phyloP scores from a whole-genome alignment of 495 filamentous ascomycete species.

The Xanthoparmelia taractica region DNA sequence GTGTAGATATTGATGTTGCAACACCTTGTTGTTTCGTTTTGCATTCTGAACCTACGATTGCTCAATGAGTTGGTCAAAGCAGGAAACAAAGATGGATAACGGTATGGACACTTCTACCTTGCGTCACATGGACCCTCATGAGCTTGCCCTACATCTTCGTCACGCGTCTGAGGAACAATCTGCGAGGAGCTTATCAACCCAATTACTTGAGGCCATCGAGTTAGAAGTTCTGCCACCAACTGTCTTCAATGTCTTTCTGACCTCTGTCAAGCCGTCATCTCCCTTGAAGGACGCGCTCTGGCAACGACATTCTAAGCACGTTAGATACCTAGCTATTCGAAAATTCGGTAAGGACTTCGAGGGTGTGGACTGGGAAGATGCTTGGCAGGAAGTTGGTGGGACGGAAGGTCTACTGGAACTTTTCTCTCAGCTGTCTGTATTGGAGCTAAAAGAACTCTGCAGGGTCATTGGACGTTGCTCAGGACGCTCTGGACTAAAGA shows the following conservation, averaged over 20 bases:
- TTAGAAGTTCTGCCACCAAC: not conserved
- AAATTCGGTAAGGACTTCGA: not conserved
- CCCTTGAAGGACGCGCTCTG: not conserved
- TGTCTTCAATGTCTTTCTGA: not conserved
- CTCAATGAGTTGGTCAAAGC: not conserved
- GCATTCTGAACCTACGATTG: not conserved
- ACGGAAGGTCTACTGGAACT: not conserved
- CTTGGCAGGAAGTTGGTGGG: not conserved
- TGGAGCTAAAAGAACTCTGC: too few relatives aligned
- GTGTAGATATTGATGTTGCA: not conserved
- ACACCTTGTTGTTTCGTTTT: not conserved
- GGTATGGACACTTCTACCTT: not conserved
- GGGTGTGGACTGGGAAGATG: not conserved
- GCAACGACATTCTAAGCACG: not conserved
- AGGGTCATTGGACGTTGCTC: too few relatives aligned
- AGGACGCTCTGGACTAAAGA: too few relatives aligned
- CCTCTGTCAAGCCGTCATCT: not conserved
- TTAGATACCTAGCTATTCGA: not conserved
- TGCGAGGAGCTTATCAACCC: not conserved
- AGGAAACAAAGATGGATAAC: not conserved
- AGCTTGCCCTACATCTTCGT: not conserved
- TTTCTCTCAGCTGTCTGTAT: too few relatives aligned
- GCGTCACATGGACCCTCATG: not conserved
- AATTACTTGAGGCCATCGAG: not conserved
- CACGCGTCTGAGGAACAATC: not conserved